Base-by-base conservation (phyloP, 768 basidiomycete genomes). In the Hericium rajendrae region DNA sequence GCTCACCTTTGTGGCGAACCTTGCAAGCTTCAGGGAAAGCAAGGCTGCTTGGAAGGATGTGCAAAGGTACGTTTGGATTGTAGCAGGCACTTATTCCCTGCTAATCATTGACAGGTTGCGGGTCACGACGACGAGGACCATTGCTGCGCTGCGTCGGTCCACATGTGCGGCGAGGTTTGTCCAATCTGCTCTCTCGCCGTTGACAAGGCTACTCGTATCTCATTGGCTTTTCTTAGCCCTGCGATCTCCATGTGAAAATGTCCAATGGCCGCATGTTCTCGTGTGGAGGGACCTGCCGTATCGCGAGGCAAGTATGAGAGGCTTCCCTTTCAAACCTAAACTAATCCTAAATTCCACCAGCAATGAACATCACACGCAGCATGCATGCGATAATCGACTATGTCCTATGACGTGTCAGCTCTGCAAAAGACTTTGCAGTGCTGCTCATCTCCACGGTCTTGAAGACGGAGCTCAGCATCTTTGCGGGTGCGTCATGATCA, bases 351-450 rank as follows among this genome's bases (percentile, higher is more conserved):
- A 10, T 38, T 12, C 15, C 6, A 12, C 3, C 59, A 84, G 83
- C 54, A 72, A 79, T 38, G 60, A 71, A 40, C 62, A 66, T 4
- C 83, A 85, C 61, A 58, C 63, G 2, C 62, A 68, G 4, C 83
- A 85, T 67, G 65, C 66, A 38, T 85, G 84, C 58, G 76, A 80
- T 41, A 69, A 74, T 32, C 69, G 76, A 15, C 72, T 76, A 38
- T 85, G 84, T 60, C 82, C 83, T 0, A 60, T 81, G 6, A 58
- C 66, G 2, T 85, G 83, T 61, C 71, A 78, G 53, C 66, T 85
- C 3, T 85, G 84, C 63, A 78, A 74, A 60, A 72, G 81, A n/a
- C 68, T 81, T 18, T 85, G 83, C 59, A 68, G 74, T 1, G 61
- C 69, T 48, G 61, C 63, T 20, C 84, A 84, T 68, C 69, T 84